Evolutionary conservation across 305 asterid species (phyloP).

Genomic region (Fraxinus ornus): DNA sequence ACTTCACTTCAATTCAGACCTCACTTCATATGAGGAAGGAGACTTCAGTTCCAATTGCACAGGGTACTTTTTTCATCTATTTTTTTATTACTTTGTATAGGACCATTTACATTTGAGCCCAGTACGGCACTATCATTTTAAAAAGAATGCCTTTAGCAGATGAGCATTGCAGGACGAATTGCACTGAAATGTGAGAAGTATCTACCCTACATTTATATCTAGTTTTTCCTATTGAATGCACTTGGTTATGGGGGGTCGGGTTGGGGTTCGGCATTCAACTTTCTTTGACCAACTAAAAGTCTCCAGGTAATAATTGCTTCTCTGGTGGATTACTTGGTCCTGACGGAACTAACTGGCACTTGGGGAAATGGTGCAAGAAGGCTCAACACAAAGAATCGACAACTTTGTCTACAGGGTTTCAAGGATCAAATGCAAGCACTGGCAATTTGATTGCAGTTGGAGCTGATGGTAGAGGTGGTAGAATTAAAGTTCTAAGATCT

Average conservation of each 20-base stretch:
- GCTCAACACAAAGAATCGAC: slow-evolving; percentile 41
- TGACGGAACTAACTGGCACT: slow-evolving; percentile 74
- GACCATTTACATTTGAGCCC: neutral
- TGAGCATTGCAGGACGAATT: neutral
- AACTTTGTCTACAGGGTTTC: slow-evolving; percentile 22
- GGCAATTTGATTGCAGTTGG: slow-evolving; percentile 77
- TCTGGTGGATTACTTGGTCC: slow-evolving; percentile 74
- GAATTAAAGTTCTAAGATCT: slow-evolving; percentile 69
- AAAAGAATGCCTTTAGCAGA: neutral
- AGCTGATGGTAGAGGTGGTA: slow-evolving; percentile 95
- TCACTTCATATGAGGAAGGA: slow-evolving; percentile 41
- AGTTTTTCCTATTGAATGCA: neutral
- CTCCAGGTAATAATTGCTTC: slow-evolving; percentile 54
- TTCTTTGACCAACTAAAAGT: neutral
- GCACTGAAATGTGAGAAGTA: neutral
- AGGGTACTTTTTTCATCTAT: slow-evolving; percentile 37
- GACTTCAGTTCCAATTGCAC: slow-evolving; percentile 34
- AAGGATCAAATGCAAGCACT: slow-evolving; percentile 39
- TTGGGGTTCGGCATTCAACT: neutral
- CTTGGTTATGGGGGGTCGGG: neutral
- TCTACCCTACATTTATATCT: neutral
- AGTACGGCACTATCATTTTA: neutral
- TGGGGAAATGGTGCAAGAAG: slow-evolving; percentile 93
- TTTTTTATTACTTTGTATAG: neutral
- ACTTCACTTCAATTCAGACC: slow-evolving; percentile 30